Evolutionary conservation across 169 alveolate species (phyloP).

Genomic region (Cryptosporidium sp.): DNA sequence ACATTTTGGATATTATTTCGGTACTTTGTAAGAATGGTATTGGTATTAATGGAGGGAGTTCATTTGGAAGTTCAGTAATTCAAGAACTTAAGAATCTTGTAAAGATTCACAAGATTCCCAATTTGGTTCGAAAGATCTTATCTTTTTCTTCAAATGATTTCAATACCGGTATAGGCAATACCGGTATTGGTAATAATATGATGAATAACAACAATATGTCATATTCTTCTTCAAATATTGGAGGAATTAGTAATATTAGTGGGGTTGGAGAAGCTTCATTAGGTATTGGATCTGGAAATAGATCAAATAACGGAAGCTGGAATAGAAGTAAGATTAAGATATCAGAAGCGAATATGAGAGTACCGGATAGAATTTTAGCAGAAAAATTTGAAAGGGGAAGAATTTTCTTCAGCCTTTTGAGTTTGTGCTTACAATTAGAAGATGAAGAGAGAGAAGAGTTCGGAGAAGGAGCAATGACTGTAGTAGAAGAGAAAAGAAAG

Average conservation of each 20-base stretch:
- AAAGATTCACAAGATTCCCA: constrained; percentile 5
- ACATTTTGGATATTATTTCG: constrained; percentile 4
- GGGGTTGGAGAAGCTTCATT: neutral
- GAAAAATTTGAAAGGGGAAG: constrained; percentile 18
- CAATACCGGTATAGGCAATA: neutral
- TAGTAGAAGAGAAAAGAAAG: neutral
- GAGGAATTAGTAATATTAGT: neutral
- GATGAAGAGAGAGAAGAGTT: neutral
- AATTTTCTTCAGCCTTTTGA: neutral
- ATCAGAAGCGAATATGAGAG: neutral
- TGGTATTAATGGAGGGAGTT: neutral
- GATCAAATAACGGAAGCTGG: neutral
- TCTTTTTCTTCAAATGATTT: neutral
- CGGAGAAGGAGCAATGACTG: neutral
- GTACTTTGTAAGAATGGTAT: constrained; percentile 17
- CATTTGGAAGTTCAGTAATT: neutral
- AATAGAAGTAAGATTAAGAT: neutral
- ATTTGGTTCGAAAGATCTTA: neutral
- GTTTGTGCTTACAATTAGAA: neutral
- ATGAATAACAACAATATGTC: neutral
- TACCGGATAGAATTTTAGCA: neutral
- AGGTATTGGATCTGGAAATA: neutral
- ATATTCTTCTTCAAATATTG: neutral
- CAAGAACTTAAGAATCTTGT: constrained; percentile 2
- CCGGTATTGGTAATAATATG: neutral